Evolutionary conservation across 495 filamentous ascomycete genomes (phyloP), one percentile per base, ranked within the genome.

Genomic region (Parmelia sp.): DNA sequence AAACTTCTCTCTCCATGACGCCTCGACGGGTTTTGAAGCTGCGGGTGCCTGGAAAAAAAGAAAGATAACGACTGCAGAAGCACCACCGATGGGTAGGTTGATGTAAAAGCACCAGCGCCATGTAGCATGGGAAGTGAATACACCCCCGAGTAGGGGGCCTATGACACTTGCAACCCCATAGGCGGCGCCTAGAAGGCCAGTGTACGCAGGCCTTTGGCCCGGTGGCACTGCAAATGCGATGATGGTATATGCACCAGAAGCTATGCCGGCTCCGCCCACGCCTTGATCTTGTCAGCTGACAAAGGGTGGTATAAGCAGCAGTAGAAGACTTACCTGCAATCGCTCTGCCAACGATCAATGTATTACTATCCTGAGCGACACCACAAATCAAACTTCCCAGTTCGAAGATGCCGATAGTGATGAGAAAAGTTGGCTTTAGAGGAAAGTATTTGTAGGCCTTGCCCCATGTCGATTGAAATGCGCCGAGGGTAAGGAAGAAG

Each of bases 361-460:
- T 67, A 19, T 58, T 69, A 63, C 64, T 69, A 62, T 68, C 67
- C 9, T 64, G 60, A 12, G 76, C 73, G 57, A 76, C 69, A 19
- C 65, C 76, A 40, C 66, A 71, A 40, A 75, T 70, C 29, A 65
- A 58, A 40, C 55, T 84, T 39, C 90, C 90, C 39, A 91, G 36
- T 66, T 91, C 90, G 72, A 93, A 93, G 67, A 94, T 73, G 61
- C 74, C 71, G 64, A 92, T 83, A 49, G 85, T 80, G 14, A 72
- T 60, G 8, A 92, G 73, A 73, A 83, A 77, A 1, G 69, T 66
- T 15, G 49, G 27, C 72, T 85, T 86, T 42, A 84, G 69, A 25
- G 66, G 69, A 67, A 83, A 84, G 68, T 78, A 80, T 58, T 78
- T 82, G 75, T 84, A 85, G 0, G 75, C 64, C 36, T 80, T 82